These are phyloP conservation scores for Dactylonectria estremocensis DNA, from an alignment of 2,329 filamentous ascomycete genomes.

Conservation along the genomic window DNA sequence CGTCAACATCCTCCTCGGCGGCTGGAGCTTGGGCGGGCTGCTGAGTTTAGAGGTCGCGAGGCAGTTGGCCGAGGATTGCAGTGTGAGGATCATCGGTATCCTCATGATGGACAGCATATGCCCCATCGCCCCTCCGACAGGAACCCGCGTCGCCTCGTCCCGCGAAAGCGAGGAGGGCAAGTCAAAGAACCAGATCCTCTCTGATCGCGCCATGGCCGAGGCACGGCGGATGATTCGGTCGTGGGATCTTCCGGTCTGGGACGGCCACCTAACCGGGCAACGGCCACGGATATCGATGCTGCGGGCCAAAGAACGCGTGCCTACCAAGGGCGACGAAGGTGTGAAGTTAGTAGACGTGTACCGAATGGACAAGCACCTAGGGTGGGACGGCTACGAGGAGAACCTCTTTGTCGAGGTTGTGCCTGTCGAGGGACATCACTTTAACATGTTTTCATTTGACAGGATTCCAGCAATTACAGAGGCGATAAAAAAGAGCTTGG, in stretches of 20 bases:
- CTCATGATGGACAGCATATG: conserved; percentile 68
- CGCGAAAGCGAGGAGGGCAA: conserved; percentile 49
- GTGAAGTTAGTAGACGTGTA: conserved; percentile 60
- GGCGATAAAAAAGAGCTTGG: conserved; percentile 42
- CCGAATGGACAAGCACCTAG: conserved; percentile 59
- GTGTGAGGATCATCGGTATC: conserved; percentile 63
- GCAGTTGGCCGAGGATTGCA: conserved; percentile 55
- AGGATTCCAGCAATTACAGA: conserved; percentile 48
- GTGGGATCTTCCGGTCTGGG: conserved; percentile 61
- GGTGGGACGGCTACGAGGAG: conserved; percentile 65
- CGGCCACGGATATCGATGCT: conserved; percentile 63
- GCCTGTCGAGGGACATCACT: conserved; percentile 69
- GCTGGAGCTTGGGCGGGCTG: conserved; percentile 70
- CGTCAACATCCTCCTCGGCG: conserved; percentile 64
- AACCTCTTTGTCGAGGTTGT: conserved; percentile 61
- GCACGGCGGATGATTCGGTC: conserved; percentile 57
- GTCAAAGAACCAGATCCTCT: conserved; percentile 54
- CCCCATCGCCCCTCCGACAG: conserved; percentile 42
- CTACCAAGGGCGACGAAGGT: conserved; percentile 46
- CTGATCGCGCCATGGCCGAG: conserved; percentile 59
- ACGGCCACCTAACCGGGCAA: conserved; percentile 40
- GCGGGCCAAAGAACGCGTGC: conserved; percentile 60
- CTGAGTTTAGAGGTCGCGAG: conserved; percentile 66
- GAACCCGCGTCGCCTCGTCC: conserved; percentile 27
- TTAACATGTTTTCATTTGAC: conserved; percentile 59